Conservation (phyloP, 108 stramenopile species). For the Cyclostephanos invisitatus region DNA sequence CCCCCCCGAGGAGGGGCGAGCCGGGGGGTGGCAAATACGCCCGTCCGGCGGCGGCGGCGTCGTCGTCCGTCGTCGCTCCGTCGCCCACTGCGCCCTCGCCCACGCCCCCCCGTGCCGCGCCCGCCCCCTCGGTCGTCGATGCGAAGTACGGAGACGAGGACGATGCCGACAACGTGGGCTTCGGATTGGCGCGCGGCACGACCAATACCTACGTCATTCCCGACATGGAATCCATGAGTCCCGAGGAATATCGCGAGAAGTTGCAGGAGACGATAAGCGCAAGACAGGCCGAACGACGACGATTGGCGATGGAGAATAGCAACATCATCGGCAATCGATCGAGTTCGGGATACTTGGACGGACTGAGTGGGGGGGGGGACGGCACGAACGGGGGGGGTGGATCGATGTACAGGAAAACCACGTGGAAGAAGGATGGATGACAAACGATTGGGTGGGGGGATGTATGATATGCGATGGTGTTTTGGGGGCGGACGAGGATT, state of each 20-base stretch:
- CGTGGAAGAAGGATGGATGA: neutral
- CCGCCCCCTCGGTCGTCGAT: neutral
- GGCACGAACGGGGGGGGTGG: neutral
- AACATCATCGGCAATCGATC: constrained; percentile 41
- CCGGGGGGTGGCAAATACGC: no score
- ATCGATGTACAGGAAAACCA: neutral
- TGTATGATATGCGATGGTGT: neutral
- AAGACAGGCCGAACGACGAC: constrained; percentile 53
- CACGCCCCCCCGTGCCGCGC: neutral
- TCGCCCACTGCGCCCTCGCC: constrained; percentile 12
- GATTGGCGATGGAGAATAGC: constrained; percentile 9
- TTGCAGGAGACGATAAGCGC: constrained; percentile 67
- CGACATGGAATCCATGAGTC: constrained; percentile 83
- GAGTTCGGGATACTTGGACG: constrained; percentile 25
- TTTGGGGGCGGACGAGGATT: no score
- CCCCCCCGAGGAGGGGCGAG: neutral
- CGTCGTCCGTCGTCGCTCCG: no score
- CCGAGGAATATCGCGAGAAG: constrained; percentile 75
- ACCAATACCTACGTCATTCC: constrained; percentile 75
- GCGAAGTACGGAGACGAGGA: constrained; percentile 2
- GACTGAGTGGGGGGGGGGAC: constrained; percentile 6
- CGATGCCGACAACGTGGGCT: constrained; percentile 57
- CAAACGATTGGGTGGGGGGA: neutral
- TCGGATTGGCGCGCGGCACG: constrained; percentile 65
- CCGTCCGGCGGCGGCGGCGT: neutral